These are phyloP conservation scores for Fimicolochytrium jonesii DNA, from an alignment of 192 early-diverging fungal genomes.

Conservation along the genomic window DNA sequence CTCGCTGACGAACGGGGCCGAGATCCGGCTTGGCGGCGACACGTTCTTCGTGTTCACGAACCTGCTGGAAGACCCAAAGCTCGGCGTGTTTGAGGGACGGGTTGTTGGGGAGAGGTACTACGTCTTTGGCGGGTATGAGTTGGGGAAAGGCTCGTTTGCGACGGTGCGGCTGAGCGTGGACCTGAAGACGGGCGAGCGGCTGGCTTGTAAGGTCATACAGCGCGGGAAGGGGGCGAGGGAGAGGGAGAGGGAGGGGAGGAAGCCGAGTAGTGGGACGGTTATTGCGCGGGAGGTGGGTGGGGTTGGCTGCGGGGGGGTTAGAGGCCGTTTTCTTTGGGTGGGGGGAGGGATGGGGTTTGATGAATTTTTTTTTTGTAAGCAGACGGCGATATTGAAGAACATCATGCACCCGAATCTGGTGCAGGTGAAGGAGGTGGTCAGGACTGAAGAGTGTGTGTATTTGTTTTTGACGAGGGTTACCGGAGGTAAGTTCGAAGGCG, in stretches of 20 bases:
- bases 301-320: no score
- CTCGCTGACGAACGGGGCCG: no score
- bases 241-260: not conserved
- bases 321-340: no score
- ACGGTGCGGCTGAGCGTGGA: constrained; percentile 21
- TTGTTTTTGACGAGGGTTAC: constrained; percentile 21
- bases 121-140: constrained; percentile 1
- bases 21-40: no score
- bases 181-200: constrained; percentile 6
- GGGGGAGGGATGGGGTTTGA: no score
- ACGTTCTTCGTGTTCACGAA: constrained; percentile 15
- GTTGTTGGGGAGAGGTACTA: constrained; percentile 14
- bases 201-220: constrained; percentile 23
- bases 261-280: not conserved
- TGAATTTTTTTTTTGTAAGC: not conserved
- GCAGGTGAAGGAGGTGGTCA: constrained; percentile 12
- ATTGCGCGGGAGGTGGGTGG: constrained; percentile 8
- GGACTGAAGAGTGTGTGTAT: not conserved
- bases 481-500: constrained; percentile 18
- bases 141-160: constrained; percentile 23
- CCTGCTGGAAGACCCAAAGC: not conserved
- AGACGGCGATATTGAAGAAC: constrained; percentile 23
- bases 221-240: not conserved
- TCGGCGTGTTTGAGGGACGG: not conserved
- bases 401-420: constrained; percentile 27